Conservation (phyloP, 2,329 filamentous ascomycete genomes). For the Scedosporium dehoogii region DNA sequence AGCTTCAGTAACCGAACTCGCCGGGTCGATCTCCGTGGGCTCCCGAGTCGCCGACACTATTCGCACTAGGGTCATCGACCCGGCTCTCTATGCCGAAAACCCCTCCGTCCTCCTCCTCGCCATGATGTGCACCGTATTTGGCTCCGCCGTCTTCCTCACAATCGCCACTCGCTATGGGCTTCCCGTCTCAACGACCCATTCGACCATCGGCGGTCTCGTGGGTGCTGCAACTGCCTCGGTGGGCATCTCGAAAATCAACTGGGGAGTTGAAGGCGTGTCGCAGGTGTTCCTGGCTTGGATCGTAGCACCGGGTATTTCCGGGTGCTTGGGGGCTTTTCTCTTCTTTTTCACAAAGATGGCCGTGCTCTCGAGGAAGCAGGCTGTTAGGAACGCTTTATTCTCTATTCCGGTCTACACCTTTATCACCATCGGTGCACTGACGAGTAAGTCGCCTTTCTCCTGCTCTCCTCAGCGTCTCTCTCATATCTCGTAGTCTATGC, state of each 20-base stretch:
- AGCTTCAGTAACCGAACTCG: constrained; percentile 32
- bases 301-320: constrained; percentile 23
- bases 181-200: constrained; percentile 45
- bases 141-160: constrained; percentile 41
- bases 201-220: constrained; percentile 33
- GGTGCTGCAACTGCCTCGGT: constrained; percentile 25
- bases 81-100: constrained; percentile 29
- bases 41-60: constrained; percentile 32
- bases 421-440: constrained; percentile 22
- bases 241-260: constrained; percentile 24
- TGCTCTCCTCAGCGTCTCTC: too few species aligned
- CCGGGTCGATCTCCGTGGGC: constrained; percentile 29
- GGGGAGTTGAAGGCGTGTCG: constrained; percentile 25
- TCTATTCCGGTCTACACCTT: constrained; percentile 28
- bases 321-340: constrained; percentile 19
- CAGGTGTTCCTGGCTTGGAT: constrained; percentile 29
- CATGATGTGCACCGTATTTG: constrained; percentile 44
- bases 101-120: constrained; percentile 39
- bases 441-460: constrained; percentile 17
- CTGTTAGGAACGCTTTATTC: constrained; percentile 23
- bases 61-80: constrained; percentile 34
- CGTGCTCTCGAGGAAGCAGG: constrained; percentile 17
- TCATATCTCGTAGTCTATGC: not conserved
- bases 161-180: constrained; percentile 39
- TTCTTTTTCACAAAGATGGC: constrained; percentile 25